Base-by-base conservation (phyloP, 2,329 filamentous ascomycete genomes). In the Ophiostoma triangulosporum region DNA sequence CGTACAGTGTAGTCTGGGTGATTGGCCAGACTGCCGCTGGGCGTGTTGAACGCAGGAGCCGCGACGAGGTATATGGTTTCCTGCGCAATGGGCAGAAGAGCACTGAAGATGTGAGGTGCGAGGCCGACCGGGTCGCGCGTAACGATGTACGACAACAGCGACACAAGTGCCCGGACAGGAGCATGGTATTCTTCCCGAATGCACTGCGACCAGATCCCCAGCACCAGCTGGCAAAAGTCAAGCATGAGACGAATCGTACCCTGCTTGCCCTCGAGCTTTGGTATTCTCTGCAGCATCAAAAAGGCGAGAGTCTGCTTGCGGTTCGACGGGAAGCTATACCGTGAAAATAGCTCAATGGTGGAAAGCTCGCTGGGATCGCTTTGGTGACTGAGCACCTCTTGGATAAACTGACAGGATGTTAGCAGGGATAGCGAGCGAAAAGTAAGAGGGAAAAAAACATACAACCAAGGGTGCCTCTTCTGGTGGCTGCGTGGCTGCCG, bases 131-230 rank as follows among this genome's bases (percentile, higher is more conserved):
- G 76, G 62, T 86, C 77, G 4, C 80, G 70, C 46, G 80, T 75
- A 4, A 89, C 68, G 1, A 82, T 76, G 57, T 84, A 83, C 12
- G 75, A 72, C 12, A 88, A 63, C 32, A 87, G 70, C 22, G 83
- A 76, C 22, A 85, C 69, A 3, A 91, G 69, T 35, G 87, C 72
- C 57, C 76, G 77, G 38, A 89, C 72, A 0, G 86, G 83, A 11
- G 71, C 69, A 61, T 81, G 79, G 66, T 79, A 70, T 58, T 73
- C 71, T 60, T 90, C 84, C 11, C 76, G 70, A 6, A 83, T 68
- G 62, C 86, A 89, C 20, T 73, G 74, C 15, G 73, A 72, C 86
- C 87, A 91, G 14, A 91, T 65, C 15, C 75, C 71, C 50, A 87
- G 73, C 20, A 89, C 66, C 29, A 81, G 69, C 49, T 78, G 71